A percentile compares a stretch with the other conserved stretches of the same genome.
These are phyloP conservation scores for Alternaria infectoria DNA, from an alignment of 2,329 filamentous ascomycete genomes.

Conservation along the genomic window DNA sequence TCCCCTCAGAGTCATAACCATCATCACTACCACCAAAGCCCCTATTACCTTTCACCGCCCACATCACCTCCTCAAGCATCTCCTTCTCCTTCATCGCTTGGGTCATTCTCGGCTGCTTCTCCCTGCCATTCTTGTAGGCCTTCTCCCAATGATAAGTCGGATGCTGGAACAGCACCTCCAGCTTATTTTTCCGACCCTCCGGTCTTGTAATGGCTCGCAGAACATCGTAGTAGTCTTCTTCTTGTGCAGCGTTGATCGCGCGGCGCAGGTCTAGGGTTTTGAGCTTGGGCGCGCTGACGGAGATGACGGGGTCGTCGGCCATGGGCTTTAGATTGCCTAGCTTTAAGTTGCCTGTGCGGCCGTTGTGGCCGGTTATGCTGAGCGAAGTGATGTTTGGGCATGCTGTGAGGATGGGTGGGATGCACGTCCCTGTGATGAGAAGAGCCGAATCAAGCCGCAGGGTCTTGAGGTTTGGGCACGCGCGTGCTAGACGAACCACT, in stretches of 20 bases:
- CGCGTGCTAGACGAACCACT: background rate
- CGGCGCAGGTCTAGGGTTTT: background rate
- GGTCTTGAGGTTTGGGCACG: background rate
- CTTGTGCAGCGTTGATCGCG: background rate
- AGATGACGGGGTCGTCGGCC: background rate
- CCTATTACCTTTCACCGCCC: background rate
- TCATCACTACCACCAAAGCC: too few relatives aligned
- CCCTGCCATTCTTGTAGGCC: background rate
- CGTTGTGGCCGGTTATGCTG: background rate
- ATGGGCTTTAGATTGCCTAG: background rate
- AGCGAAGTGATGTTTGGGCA: background rate
- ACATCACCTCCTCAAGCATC: background rate
- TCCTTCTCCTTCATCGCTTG: background rate
- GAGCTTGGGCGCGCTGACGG: background rate
- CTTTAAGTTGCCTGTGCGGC: background rate
- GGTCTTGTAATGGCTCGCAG: background rate
- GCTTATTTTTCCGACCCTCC: background rate
- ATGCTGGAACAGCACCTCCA: background rate
- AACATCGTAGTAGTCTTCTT: background rate
- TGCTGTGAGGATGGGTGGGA: background rate
- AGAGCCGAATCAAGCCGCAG: background rate
- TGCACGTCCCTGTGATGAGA: background rate
- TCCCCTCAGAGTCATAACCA: too few relatives aligned
- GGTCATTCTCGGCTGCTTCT: background rate
- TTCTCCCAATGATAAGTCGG: background rate